Evolutionary conservation across 139 green algal species (phyloP), one percentile per base, ranked within the genome.

Genomic region (Chlamydomonas incerta): DNA sequence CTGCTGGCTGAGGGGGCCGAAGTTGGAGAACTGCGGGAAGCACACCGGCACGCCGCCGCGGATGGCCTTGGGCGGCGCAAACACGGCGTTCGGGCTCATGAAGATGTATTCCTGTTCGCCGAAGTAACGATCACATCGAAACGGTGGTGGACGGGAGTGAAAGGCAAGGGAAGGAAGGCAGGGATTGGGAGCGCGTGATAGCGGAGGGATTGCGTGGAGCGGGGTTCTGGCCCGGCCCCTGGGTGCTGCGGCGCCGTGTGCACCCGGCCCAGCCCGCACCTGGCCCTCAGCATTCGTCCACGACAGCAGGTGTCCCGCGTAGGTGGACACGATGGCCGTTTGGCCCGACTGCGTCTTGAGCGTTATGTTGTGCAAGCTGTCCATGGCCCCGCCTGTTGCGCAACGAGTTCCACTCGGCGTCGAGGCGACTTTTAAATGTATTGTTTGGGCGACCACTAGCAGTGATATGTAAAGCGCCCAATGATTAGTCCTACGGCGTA

Each of bases 61-160:
- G 82, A 98, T 98, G 11, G 96, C 96, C 82, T 97, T 98, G 15
- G 96, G 96, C 33, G 96, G 93, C 63, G 93, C 88, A 84, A 96
- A 98, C 11, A 98, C 80, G 0, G 96, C 95, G 58, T 96, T 81
- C 57, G 95, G 93, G 84, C 91, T 96, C 24, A 96, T 69, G 71
- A 97, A 98, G 0, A 98, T n/a, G 29, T 95, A 72, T 50, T 97
- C 92, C 92, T 97, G 88, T 63, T 50, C 2, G 10, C 46, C 24
- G 31, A 15, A 33, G n/a, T 10, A 37, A 62, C 2, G 24, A 10
- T 13, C 15, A 47, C 9, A 62, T 47, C 23, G n/a, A 21, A 20
- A 69, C 33, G 34, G 47, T 34, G 55, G 50, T 57, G 10, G 50
- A 14, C 14, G 50, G 50, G 50, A 20, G 50, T 10, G 50, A 60